Evolutionary conservation across 2,329 filamentous ascomycete species (phyloP).

Genomic region (Colletotrichum incanum): DNA sequence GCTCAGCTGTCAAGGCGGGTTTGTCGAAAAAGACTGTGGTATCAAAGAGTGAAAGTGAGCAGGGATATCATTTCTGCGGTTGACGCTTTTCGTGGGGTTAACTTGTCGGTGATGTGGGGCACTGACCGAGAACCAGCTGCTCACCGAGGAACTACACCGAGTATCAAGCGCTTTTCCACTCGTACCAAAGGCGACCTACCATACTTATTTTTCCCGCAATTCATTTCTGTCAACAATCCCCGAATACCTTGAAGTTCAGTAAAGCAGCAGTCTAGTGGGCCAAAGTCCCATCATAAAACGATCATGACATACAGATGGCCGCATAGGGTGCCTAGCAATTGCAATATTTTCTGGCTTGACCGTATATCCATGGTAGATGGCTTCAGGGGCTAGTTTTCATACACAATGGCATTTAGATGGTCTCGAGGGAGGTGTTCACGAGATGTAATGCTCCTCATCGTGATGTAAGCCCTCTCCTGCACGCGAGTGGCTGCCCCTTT

Average conservation of each 20-base stretch:
- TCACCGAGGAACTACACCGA: conserved; percentile 2
- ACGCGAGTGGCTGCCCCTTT: neutral
- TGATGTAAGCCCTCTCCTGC: neutral
- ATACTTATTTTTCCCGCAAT: neutral
- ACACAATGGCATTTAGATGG: too few relatives aligned
- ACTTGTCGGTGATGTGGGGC: conserved; percentile 40
- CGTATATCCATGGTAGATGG: neutral
- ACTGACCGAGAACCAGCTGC: conserved; percentile 6
- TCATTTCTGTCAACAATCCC: too few relatives aligned
- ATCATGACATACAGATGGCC: too few relatives aligned
- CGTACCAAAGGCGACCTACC: neutral
- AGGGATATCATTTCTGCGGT: conserved; percentile 9
- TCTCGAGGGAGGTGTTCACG: neutral
- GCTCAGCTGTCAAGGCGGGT: neutral
- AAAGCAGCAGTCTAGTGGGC: too few relatives aligned
- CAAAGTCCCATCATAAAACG: too few relatives aligned
- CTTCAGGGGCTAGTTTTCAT: neutral
- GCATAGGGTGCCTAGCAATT: too few relatives aligned
- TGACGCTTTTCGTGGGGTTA: conserved; percentile 38
- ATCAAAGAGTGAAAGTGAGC: neutral
- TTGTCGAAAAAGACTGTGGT: neutral
- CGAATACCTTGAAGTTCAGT: too few relatives aligned
- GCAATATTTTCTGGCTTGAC: neutral
- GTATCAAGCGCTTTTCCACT: neutral
- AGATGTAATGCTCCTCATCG: neutral